Conservation (phyloP, 2,329 filamentous ascomycete species). For the Aspergillus tamarii region DNA sequence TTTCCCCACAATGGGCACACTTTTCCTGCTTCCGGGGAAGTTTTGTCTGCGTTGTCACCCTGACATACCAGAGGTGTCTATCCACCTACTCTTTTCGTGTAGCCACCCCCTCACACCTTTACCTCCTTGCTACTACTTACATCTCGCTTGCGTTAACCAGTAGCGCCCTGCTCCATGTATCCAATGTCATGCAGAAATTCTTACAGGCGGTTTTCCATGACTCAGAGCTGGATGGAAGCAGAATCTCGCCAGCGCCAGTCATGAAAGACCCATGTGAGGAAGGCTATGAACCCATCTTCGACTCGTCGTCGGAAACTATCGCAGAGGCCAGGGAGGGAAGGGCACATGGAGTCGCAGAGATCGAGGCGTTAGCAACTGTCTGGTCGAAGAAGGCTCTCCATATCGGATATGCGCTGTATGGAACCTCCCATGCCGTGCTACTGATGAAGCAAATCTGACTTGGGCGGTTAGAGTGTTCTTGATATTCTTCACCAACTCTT, state of each 20-base stretch:
- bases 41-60: not conserved
- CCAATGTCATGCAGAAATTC: slow-evolving; percentile 10
- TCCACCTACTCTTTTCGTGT: not conserved
- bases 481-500: slow-evolving; percentile 15
- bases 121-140: not conserved
- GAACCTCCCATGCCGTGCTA: not conserved
- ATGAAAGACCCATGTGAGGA: slow-evolving; percentile 8
- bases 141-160: not conserved
- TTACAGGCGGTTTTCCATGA: slow-evolving; percentile 3
- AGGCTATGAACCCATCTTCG: slow-evolving; percentile 8
- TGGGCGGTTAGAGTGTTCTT: slow-evolving; percentile 11
- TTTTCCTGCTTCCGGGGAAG: not conserved
- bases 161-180: not conserved
- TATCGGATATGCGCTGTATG: slow-evolving; percentile 10
- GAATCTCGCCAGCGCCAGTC: not conserved
- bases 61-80: not conserved
- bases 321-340: not conserved
- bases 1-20: not conserved
- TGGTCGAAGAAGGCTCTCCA: slow-evolving; percentile 12
- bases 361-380: slow-evolving; percentile 11
- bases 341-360: slow-evolving; percentile 11
- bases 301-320: not conserved
- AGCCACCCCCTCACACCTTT: not conserved
- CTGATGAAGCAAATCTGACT: not conserved
- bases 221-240: not conserved